A percentile compares a stretch with the other conserved stretches of the same genome.
These are phyloP conservation scores for Marsdenia floribunda DNA, from an alignment of 257 asterid genomes.

Conservation along the genomic window DNA sequence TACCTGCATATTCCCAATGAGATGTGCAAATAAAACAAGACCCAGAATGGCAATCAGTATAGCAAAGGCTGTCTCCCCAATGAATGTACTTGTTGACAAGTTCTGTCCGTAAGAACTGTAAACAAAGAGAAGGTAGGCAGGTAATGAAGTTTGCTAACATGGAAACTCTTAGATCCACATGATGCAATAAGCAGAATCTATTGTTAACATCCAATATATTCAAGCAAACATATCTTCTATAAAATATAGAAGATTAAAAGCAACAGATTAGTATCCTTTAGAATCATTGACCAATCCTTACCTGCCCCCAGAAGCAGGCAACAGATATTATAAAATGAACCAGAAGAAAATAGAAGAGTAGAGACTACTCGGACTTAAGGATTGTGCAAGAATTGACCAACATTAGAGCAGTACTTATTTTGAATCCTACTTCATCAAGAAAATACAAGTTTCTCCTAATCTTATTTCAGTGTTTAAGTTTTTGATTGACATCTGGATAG, in stretches of 20 bases:
- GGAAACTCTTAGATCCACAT: too few relatives aligned
- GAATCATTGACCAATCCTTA: neutral
- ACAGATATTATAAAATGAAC: neutral
- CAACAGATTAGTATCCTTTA: neutral
- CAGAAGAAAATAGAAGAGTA: neutral
- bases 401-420: neutral
- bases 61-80: constrained; percentile 80
- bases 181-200: neutral
- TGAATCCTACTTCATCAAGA: neutral
- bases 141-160: neutral
- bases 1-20: constrained; percentile 98
- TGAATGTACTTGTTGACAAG: constrained; percentile 77
- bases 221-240: neutral
- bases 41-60: constrained; percentile 87
- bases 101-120: constrained; percentile 89
- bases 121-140: constrained; percentile 12
- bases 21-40: constrained; percentile 82
- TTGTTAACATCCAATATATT: neutral
- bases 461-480: neutral
- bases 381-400: neutral
- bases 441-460: neutral
- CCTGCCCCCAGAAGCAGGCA: neutral
- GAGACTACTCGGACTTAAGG: neutral
- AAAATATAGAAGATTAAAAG: neutral
- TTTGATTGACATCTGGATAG: neutral